These are phyloP conservation scores for Epichloe sp. DNA, from an alignment of 2,329 filamentous ascomycete species.

Conservation along the genomic window DNA sequence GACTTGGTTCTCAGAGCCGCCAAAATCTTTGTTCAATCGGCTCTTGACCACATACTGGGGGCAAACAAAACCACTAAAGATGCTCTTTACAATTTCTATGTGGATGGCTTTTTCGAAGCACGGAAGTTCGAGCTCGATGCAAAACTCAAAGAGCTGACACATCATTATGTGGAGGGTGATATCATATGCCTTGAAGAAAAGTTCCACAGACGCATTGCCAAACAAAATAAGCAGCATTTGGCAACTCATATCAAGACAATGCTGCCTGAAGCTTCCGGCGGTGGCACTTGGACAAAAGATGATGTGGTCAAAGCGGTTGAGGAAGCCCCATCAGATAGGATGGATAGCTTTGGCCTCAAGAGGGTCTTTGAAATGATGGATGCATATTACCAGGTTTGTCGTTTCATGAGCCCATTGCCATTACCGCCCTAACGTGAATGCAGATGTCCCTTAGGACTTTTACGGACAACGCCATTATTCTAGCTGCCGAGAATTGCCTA, in stretches of 20 bases:
- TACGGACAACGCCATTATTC: conserved; percentile 3
- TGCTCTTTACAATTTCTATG: not conserved
- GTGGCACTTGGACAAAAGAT: not conserved
- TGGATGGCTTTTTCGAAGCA: conserved; percentile 1
- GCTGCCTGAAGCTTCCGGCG: conserved; percentile 1
- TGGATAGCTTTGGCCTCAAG: conserved; percentile 19
- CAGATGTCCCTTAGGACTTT: conserved; percentile 5
- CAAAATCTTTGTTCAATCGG: not conserved
- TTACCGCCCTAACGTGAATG: not conserved
- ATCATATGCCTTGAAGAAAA: conserved; percentile 14
- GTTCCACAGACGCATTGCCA: not conserved
- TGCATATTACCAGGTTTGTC: conserved; percentile 28
- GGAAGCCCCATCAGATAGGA: not conserved
- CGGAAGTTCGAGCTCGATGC: conserved; percentile 4
- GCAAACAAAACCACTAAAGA: not conserved
- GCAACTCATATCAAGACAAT: not conserved
- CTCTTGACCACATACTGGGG: not conserved
- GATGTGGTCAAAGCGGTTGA: conserved; percentile 11
- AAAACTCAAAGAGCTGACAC: conserved; percentile 28
- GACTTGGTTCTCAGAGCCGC: not conserved
- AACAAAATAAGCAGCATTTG: not conserved
- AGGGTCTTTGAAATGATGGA: conserved; percentile 31
- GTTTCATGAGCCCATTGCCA: not conserved
- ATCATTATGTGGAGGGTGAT: conserved; percentile 22
- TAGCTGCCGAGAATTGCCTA: conserved; percentile 4